Percentiles rank a stretch among this genome's conserved stretches.
These are phyloP conservation scores for Penicillium sp. DNA, from an alignment of 2,329 filamentous ascomycete species.

Conservation along the genomic window DNA sequence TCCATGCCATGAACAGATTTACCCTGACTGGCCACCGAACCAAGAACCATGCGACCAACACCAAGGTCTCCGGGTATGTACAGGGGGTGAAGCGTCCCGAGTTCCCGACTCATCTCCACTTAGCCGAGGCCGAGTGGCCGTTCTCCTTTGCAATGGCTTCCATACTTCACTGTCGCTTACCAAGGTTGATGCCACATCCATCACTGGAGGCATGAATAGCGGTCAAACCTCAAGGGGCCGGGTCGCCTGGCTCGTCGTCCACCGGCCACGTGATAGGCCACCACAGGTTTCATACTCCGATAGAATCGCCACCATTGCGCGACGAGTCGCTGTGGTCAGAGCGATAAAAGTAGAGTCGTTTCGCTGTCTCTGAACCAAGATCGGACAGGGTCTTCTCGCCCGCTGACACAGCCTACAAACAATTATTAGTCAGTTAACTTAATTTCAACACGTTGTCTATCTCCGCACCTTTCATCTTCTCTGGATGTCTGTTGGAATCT, in stretches of 20 bases:
- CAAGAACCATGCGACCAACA: neutral
- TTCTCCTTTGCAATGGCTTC: neutral
- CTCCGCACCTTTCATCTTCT: neutral
- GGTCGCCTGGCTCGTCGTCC: neutral
- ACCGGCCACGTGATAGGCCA: neutral
- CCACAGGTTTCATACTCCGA: no score
- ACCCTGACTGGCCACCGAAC: neutral
- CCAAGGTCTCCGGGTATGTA: neutral
- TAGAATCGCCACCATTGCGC: neutral
- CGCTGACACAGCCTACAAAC: neutral
- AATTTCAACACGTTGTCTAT: neutral
- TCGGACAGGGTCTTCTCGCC: no score
- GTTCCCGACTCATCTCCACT: neutral
- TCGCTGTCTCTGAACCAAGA: neutral
- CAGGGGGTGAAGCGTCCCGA: neutral
- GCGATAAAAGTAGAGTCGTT: neutral
- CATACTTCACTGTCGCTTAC: neutral
- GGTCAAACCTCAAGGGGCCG: neutral
- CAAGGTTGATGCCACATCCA: neutral
- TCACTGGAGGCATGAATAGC: neutral
- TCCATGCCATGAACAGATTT: neutral
- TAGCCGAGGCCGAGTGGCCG: neutral
- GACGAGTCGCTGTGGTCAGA: neutral
- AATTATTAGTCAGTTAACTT: neutral
- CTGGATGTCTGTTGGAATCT: neutral